Conservation (phyloP, 2,329 filamentous ascomycete genomes). For the Drechslerella dactyloides region DNA sequence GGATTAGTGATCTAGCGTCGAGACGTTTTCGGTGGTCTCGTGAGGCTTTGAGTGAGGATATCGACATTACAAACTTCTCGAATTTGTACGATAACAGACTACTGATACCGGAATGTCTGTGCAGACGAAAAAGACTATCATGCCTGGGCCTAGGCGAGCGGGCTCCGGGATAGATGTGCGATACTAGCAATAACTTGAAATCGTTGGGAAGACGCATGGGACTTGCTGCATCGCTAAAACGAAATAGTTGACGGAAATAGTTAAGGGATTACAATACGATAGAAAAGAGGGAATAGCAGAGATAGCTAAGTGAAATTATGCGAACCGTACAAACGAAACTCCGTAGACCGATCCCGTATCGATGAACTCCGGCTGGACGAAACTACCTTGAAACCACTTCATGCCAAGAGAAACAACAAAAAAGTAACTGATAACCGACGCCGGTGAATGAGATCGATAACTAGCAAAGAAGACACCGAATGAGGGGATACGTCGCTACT, state of each 20-base stretch:
- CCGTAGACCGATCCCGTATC: not conserved
- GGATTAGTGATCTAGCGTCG: too few species aligned
- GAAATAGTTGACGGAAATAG: not conserved
- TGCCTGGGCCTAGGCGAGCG: too few species aligned
- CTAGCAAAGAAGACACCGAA: not conserved
- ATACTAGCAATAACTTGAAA: too few species aligned
- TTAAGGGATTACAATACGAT: not conserved
- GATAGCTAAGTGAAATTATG: not conserved
- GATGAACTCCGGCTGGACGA: not conserved
- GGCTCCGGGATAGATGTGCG: too few species aligned
- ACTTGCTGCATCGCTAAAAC: too few species aligned
- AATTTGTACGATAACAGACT: too few species aligned
- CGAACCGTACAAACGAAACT: not conserved
- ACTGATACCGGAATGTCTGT: too few species aligned
- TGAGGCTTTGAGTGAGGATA: too few species aligned
- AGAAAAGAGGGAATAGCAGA: not conserved
- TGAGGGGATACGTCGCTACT: constrained; percentile 46
- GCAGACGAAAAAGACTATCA: too few species aligned
- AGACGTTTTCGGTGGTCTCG: too few species aligned
- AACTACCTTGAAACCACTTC: not conserved
- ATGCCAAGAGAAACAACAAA: not conserved
- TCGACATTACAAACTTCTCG: too few species aligned
- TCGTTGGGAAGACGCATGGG: too few species aligned
- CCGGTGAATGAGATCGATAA: not conserved
- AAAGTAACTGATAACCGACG: not conserved